Percentiles rank a stretch among this genome's conserved stretches.
Evolutionary conservation across 345 rosid species (phyloP).

Genomic region (Eucalyptus pauciflora): DNA sequence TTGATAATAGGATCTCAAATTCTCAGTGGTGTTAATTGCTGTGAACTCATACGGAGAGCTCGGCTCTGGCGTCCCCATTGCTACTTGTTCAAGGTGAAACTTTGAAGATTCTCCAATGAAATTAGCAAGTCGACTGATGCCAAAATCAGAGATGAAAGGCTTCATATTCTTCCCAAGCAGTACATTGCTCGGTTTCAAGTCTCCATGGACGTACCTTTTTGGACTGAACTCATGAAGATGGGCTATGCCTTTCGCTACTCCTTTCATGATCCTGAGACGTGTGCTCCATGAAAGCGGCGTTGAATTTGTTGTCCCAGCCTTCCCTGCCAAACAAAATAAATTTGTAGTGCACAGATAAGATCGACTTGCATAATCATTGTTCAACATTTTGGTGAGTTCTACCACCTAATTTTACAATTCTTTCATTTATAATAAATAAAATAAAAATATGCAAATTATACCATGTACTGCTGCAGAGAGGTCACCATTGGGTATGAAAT

Average conservation of each 20-base stretch:
- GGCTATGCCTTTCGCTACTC: slow-evolving; percentile 70
- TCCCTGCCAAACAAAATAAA: slow-evolving; percentile 25
- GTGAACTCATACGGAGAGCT: slow-evolving; percentile 40
- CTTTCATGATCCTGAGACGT: slow-evolving; percentile 57
- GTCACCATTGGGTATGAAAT: slow-evolving; percentile 61
- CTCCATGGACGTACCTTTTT: slow-evolving; percentile 71
- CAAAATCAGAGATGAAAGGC: slow-evolving; percentile 69
- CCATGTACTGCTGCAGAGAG: slow-evolving; percentile 82
- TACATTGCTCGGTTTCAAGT: slow-evolving; percentile 64
- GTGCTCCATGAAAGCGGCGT: slow-evolving; percentile 56
- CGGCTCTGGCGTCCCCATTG: slow-evolving; percentile 20
- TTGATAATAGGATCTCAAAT: slow-evolving; percentile 39
- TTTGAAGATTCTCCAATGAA: slow-evolving; percentile 26
- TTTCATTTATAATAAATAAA: background rate
- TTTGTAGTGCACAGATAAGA: background rate
- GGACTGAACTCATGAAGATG: slow-evolving; percentile 71
- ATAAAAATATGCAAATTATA: background rate
- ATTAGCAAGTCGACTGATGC: slow-evolving; percentile 57
- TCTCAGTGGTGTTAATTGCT: slow-evolving; percentile 15
- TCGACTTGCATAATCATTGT: background rate
- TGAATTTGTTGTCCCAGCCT: slow-evolving; percentile 39
- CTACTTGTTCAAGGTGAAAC: slow-evolving; percentile 18
- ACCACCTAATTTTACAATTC: background rate
- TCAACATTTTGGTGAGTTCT: background rate
- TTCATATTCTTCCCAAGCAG: slow-evolving; percentile 72